Evolutionary conservation across 2,329 filamentous ascomycete genomes (phyloP).

Genomic region (Spiromastix sp.): DNA sequence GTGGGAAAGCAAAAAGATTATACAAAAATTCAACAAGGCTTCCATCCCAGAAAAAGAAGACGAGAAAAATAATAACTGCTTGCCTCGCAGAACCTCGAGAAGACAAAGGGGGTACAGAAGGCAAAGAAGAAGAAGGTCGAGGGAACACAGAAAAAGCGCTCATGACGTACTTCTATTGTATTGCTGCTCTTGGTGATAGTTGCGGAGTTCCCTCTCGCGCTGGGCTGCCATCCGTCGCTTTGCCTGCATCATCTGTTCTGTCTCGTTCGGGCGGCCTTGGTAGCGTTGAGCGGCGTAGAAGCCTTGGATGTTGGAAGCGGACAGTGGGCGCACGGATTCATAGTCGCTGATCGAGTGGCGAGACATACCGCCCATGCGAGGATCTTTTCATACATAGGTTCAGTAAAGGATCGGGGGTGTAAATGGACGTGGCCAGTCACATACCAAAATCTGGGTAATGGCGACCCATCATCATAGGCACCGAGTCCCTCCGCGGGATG

Average conservation of each 20-base stretch:
- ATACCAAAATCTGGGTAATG: constrained; percentile 52
- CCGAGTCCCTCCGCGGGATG: constrained; percentile 68
- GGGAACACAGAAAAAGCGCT: constrained; percentile 22
- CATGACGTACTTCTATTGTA: constrained; percentile 84
- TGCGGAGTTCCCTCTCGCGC: constrained; percentile 96
- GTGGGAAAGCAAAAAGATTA: too few species aligned
- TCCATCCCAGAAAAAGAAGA: too few species aligned
- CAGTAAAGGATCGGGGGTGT: constrained; percentile 14
- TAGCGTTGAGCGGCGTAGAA: constrained; percentile 93
- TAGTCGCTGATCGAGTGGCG: constrained; percentile 81
- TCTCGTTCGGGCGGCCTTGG: constrained; percentile 77
- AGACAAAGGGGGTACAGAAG: constrained; percentile 12
- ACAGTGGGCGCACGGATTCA: constrained; percentile 63
- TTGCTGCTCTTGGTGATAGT: constrained; percentile 99
- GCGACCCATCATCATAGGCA: constrained; percentile 52
- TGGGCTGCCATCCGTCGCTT: constrained; percentile 99
- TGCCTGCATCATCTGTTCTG: constrained; percentile 97
- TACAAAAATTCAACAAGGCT: too few species aligned
- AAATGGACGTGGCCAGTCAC: too few species aligned
- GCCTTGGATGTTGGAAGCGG: constrained; percentile 72
- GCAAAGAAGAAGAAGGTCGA: constrained; percentile 19
- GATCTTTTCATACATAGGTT: constrained; percentile 42
- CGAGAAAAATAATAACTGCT: too few species aligned
- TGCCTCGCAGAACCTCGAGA: constrained; percentile 32
- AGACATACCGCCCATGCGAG: constrained; percentile 45